phyloP scores from a whole-genome alignment of 352 stramenopile genomes.

The Globisporangium irregulare region DNA sequence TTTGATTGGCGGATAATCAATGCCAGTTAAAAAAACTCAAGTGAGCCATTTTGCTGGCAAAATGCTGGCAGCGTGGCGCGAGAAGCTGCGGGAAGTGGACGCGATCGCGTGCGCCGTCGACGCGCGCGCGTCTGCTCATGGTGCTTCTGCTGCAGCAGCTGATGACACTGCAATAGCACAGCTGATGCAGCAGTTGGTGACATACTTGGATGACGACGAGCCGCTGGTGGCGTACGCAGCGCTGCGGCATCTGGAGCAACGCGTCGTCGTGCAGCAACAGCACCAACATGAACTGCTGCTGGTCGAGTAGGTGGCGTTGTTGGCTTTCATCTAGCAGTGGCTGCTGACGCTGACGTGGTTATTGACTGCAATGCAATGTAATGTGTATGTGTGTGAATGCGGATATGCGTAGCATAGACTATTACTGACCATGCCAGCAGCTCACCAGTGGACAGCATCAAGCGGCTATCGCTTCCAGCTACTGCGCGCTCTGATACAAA shows the following conservation, averaged over 20 bases:
- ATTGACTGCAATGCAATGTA: neutral
- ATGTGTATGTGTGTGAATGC: neutral
- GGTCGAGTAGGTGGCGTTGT: conserved; percentile 10
- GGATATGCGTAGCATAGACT: neutral
- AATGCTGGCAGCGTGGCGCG: neutral
- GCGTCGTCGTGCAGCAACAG: conserved; percentile 4
- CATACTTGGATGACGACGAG: conserved; percentile 29
- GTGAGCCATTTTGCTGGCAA: neutral
- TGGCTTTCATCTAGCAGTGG: neutral
- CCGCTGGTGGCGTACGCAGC: conserved; percentile 41
- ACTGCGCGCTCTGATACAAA: conserved; percentile 37
- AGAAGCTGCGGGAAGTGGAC: conserved; percentile 1
- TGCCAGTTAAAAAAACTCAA: neutral
- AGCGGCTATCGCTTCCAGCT: conserved; percentile 51
- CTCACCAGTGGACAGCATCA: neutral
- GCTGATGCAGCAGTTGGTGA: conserved; percentile 15
- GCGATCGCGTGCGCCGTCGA: conserved; percentile 4
- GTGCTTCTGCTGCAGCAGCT: too few relatives aligned
- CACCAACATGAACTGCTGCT: neutral
- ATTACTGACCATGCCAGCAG: neutral
- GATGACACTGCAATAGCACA: neutral
- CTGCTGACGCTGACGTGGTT: neutral
- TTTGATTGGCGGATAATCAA: neutral
- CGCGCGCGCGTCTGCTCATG: neutral
- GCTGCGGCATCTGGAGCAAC: conserved; percentile 31